These are phyloP conservation scores for Amphicarpaea edgeworthii DNA, from an alignment of 306 rosid genomes.

Conservation along the genomic window DNA sequence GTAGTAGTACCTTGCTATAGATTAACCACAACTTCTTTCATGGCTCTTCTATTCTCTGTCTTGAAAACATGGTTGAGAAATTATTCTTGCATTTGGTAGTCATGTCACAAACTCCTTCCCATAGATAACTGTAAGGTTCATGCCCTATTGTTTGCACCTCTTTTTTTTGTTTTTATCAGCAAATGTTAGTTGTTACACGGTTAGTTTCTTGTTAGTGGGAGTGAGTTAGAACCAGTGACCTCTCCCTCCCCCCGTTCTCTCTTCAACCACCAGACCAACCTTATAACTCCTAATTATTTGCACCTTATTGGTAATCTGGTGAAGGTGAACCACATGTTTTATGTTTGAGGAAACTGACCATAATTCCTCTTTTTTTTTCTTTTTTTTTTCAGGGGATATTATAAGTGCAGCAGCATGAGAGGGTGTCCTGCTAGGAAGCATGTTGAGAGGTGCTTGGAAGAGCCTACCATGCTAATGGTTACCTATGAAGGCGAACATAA, in stretches of 20 bases:
- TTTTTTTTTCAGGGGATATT: conserved; percentile 83
- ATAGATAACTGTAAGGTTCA: not conserved
- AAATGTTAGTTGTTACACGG: no score
- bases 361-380: conserved; percentile 5
- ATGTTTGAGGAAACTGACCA: conserved; percentile 38
- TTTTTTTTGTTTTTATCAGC: no score
- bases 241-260: no score
- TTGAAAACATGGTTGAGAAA: conserved; percentile 31
- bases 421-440: conserved; percentile 99
- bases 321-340: conserved; percentile 27
- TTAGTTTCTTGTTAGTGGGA: no score
- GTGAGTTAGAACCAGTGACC: no score
- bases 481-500: conserved; percentile 99
- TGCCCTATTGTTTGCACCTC: conserved; percentile 18
- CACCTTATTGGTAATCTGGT: not conserved
- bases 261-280: no score
- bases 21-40: not conserved
- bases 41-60: conserved; percentile 10
- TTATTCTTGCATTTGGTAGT: conserved; percentile 22
- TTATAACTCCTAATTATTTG: no score
- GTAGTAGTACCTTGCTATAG: not conserved
- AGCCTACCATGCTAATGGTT: conserved; percentile 91
- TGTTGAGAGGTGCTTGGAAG: conserved; percentile 96
- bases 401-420: conserved; percentile 99
- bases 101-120: conserved; percentile 1